Base-by-base conservation (phyloP, 2,329 filamentous ascomycete species). In the Cladosporium oxysporum region DNA sequence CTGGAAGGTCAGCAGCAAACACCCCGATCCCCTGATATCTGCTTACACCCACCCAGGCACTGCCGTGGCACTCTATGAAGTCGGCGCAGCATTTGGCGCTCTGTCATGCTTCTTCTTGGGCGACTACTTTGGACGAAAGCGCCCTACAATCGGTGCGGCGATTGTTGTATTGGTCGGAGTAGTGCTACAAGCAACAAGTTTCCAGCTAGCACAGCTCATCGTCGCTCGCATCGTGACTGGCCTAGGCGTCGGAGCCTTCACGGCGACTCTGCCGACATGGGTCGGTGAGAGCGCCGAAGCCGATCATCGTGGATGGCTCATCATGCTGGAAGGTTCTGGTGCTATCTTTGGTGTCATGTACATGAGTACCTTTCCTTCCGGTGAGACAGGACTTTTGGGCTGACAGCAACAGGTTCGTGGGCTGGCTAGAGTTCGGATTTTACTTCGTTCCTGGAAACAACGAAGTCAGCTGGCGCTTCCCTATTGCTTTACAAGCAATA, bases 211-310 rank as follows among this genome's bases (percentile, higher is more conserved):
- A 14, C 83, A 85, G 67, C 82, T 84, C 72, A 83, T 84, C 66
- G 73, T 84, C 58, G 83, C 83, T 14, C 79, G 83, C 58, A 78
- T 82, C 18, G 77, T 85, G 57, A 84, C 83, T 37, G 83, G 83
- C 65, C 73, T 85, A 59, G 84, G 83, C 12, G 83, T 83, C n/a
- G 74, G 72, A 3, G 66, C 69, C 21, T 71, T 70, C 50, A 70
- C 69, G 2, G 69, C 71, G 2, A 72, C 69, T 5, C 52, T 71
- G 77, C 80, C 81, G 79, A 68, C 80, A 77, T 29, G 81, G 82
- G 73, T 83, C 78, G 71, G 83, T 77, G 58, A 59, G 16, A 47
- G 35, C 79, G 71, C 79, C 79, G 33, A 81, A 83, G 67, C 69
- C 12, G 35, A 69, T 21, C 41, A 69, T 21, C 53, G 69, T n/a